Evolutionary conservation across 768 basidiomycete species (phyloP), one percentile per base, ranked within the genome.

Genomic region (Hirschioporus abietinus): DNA sequence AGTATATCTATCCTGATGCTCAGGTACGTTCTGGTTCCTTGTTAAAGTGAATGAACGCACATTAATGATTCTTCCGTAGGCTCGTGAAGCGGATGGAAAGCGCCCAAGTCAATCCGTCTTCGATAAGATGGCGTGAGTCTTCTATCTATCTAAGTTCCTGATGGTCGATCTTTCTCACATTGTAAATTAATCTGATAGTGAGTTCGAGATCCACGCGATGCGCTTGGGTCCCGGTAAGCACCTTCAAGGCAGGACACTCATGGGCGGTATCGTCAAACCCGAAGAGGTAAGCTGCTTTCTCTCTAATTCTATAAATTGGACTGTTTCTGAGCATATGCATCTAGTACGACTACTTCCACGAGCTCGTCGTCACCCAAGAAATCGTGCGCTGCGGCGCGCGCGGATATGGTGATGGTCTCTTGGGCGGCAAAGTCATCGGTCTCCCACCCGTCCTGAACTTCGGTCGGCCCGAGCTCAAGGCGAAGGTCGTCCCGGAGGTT

Each of bases 161-260:
- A 18, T 12, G 52, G 36, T n/a, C 30, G 60, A 26, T 68, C 30
- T 30, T 3, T 30, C 30, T 30, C 30, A 30, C 60, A 24, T 23
- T 67, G 26, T 58, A 24, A 25, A 36, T 24, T 25, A 61, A 17
- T 61, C 1, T 9, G 5, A 12, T 71, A 94, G 93, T 18, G 87
- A 87, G 63, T 64, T 85, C 34, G 88, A 94, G 72, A 65, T 98
- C 23, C 91, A 93, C 74, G 92, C 93, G 17, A 96, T 97, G 93
- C 83, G 92, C 24, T 82, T 96, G 78, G 96, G 96, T 18, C 96
- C 96, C 0, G 93, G 92, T 36, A 92, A 90, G 72, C 94, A 95
- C 71, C 78, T 96, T 58, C 83, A 92, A 74, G 96, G 96, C 1
- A 81, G 83, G n/a, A 83, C 78, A 7, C 80, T 96, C 1, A 87